A percentile compares a stretch with the other conserved stretches of the same genome.
phyloP scores from a whole-genome alignment of 177 flowering plant genomes.

The Tripterygium wilfordii region DNA sequence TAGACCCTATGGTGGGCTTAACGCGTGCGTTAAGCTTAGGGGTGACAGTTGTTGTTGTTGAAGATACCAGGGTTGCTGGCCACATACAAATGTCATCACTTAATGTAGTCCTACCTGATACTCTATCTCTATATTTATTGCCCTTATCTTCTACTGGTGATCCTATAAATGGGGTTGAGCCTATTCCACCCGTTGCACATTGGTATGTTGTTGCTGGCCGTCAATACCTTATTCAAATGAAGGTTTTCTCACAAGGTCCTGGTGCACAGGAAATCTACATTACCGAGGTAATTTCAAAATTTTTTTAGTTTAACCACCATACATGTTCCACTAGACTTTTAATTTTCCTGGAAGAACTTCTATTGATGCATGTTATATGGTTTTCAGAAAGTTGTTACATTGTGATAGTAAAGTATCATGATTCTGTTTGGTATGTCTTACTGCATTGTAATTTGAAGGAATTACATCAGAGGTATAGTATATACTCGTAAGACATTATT shows the following conservation, averaged over 20 bases:
- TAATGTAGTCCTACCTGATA: slow-evolving; percentile 79
- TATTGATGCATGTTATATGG: too few relatives aligned
- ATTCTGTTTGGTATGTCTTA: too few relatives aligned
- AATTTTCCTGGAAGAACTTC: too few relatives aligned
- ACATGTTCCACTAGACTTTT: too few relatives aligned
- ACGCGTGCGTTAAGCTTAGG: slow-evolving; percentile 61
- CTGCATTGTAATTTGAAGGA: too few relatives aligned
- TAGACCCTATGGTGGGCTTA: slow-evolving; percentile 51
- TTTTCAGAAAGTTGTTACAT: too few relatives aligned
- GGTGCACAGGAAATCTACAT: slow-evolving; percentile 60
- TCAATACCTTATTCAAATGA: slow-evolving; percentile 61
- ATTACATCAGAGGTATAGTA: too few relatives aligned
- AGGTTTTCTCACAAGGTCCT: slow-evolving; percentile 61
- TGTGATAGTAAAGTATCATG: too few relatives aligned
- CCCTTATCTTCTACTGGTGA: slow-evolving; percentile 53
- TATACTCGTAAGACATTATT: too few relatives aligned
- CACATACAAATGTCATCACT: slow-evolving; percentile 74
- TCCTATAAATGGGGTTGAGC: slow-evolving; percentile 42
- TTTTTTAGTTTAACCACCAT: background rate
- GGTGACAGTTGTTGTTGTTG: slow-evolving; percentile 56
- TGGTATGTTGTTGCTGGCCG: slow-evolving; percentile 73
- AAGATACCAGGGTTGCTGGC: slow-evolving; percentile 84
- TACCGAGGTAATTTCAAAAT: slow-evolving; percentile 46
- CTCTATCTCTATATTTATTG: slow-evolving; percentile 43
- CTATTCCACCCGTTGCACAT: slow-evolving; percentile 41